Conservation (phyloP, 345 rosid species). For the Gossypium herbaceum region DNA sequence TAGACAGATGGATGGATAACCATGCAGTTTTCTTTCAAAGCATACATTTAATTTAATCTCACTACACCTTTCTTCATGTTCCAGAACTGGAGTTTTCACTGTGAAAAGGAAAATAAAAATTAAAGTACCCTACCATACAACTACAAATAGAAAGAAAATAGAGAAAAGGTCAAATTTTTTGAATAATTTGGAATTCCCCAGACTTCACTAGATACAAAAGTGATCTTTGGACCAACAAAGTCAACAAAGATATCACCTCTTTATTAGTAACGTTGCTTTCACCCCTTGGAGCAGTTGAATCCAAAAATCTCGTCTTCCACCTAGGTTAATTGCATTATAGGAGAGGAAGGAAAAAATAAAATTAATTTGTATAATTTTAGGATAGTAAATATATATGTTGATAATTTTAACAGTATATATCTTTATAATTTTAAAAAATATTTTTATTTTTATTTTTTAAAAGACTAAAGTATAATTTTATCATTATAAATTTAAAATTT, state of each 20-base stretch:
- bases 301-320: neutral
- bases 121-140: neutral
- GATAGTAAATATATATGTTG: too few relatives aligned
- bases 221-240: neutral
- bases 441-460: too few relatives aligned
- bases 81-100: neutral
- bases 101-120: neutral
- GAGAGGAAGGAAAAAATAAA: too few relatives aligned
- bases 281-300: constrained; percentile 2
- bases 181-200: neutral
- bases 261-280: neutral
- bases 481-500: too few relatives aligned
- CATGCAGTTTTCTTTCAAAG: too few relatives aligned
- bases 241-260: constrained; percentile 1
- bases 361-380: too few relatives aligned
- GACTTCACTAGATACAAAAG: neutral
- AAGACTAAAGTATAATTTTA: accelerated
- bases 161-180: neutral
- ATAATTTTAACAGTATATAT: too few relatives aligned
- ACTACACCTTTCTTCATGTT: neutral
- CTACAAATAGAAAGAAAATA: constrained; percentile 10
- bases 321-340: too few relatives aligned
- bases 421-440: too few relatives aligned
- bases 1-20: too few relatives aligned
- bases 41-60: neutral